phyloP scores from a whole-genome alignment of 2,329 filamentous ascomycete species.

The Alternaria panax region DNA sequence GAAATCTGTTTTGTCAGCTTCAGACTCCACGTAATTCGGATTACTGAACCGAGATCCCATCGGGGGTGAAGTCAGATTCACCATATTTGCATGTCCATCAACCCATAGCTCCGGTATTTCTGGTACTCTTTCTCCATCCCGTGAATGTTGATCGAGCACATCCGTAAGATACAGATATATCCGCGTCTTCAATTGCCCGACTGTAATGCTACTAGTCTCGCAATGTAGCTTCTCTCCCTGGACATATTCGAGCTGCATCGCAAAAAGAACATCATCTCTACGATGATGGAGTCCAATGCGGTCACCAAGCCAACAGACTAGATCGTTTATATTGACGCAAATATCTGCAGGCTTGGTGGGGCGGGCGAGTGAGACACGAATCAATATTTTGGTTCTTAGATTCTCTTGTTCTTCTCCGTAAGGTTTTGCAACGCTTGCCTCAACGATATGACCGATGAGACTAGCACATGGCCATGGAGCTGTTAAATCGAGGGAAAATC shows the following conservation, averaged over 20 bases:
- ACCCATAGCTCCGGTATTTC: background rate
- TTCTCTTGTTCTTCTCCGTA: background rate
- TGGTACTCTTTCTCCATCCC: no score
- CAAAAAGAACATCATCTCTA: background rate
- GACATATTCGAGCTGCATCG: background rate
- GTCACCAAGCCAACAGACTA: background rate
- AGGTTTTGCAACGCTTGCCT: accelerated
- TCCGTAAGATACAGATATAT: background rate
- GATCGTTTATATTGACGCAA: background rate
- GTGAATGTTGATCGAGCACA: background rate
- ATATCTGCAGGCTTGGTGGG: background rate
- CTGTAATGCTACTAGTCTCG: background rate
- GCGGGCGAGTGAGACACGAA: background rate
- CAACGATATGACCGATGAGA: background rate
- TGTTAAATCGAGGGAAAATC: background rate
- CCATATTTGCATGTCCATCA: background rate
- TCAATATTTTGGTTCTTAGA: background rate
- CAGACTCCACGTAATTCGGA: background rate
- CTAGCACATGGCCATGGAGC: accelerated
- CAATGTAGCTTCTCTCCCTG: no score
- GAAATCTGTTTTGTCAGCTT: background rate
- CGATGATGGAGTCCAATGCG: background rate
- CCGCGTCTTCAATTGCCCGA: background rate
- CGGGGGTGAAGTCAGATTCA: background rate
- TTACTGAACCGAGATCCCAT: background rate